Conservation (phyloP, 306 rosid species). For the Hippophae tibetana region DNA sequence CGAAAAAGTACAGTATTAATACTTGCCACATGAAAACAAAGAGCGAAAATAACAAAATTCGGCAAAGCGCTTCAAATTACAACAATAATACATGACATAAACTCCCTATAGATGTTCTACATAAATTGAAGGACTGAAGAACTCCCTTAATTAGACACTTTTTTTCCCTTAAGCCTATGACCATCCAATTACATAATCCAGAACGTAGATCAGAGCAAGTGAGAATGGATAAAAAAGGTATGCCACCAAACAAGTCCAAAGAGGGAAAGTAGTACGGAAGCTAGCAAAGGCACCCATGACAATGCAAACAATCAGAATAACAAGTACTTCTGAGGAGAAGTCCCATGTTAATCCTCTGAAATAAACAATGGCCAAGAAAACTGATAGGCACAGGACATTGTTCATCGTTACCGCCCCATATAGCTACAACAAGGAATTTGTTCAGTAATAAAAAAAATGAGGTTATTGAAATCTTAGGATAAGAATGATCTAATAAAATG, state of each 20-base stretch:
- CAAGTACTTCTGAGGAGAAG: constrained; percentile 51
- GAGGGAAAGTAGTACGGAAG: constrained; percentile 31
- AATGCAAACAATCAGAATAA: constrained; percentile 44
- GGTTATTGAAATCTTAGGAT: background rate
- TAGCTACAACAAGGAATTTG: constrained; percentile 32
- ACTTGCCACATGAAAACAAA: too few relatives aligned
- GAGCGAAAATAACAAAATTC: too few relatives aligned
- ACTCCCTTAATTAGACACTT: too few relatives aligned
- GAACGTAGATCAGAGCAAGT: constrained; percentile 35
- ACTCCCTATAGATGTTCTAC: too few relatives aligned
- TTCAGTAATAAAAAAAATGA: background rate
- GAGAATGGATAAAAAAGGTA: constrained; percentile 39
- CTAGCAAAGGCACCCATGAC: constrained; percentile 34
- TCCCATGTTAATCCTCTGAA: constrained; percentile 44
- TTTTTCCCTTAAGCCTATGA: too few relatives aligned
- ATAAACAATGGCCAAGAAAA: constrained; percentile 41
- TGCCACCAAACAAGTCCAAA: constrained; percentile 45
- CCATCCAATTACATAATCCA: constrained; percentile 18
- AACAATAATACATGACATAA: too few relatives aligned
- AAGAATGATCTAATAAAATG: background rate
- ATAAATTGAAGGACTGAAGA: too few relatives aligned
- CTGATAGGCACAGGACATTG: constrained; percentile 53
- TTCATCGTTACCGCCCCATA: constrained; percentile 67
- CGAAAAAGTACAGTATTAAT: too few relatives aligned
- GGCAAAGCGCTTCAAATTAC: too few relatives aligned